Conservation (phyloP, 768 basidiomycete genomes). For the Punctularia strigosozonata region DNA sequence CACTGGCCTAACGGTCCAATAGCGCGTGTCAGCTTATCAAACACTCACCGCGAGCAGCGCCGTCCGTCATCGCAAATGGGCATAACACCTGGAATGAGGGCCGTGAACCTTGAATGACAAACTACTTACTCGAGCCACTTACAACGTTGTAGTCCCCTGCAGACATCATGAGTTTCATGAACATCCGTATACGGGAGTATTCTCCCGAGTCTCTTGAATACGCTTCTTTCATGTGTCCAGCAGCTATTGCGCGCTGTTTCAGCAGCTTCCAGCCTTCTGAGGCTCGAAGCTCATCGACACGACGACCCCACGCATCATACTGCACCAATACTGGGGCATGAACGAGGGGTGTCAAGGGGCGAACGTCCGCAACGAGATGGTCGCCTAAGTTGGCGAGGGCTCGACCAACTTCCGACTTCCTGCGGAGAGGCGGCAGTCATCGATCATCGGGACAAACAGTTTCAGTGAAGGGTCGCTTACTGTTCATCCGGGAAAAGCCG, state of each 20-base stretch:
- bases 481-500: slow-evolving; percentile 39
- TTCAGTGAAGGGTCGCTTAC: slow-evolving; percentile 15
- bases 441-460: neutral
- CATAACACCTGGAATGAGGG: slow-evolving; percentile 50
- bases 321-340: slow-evolving; percentile 37
- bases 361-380: slow-evolving; percentile 39
- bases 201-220: slow-evolving; percentile 54
- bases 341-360: slow-evolving; percentile 12
- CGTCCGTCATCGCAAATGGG: slow-evolving; percentile 74
- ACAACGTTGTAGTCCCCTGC: slow-evolving; percentile 56
- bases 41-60: slow-evolving; percentile 45
- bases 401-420: slow-evolving; percentile 38
- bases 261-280: slow-evolving; percentile 65
- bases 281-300: slow-evolving; percentile 54
- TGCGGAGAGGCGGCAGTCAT: slow-evolving; percentile 10
- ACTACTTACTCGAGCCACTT: slow-evolving; percentile 8
- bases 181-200: slow-evolving; percentile 50
- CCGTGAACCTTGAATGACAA: neutral
- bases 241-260: slow-evolving; percentile 47
- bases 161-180: slow-evolving; percentile 53
- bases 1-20: no score
- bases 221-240: slow-evolving; percentile 56
- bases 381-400: slow-evolving; percentile 43
- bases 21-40: no score
- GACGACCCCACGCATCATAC: slow-evolving; percentile 64